phyloP scores from a whole-genome alignment of 192 early-diverging fungal genomes.

The Podila minutissima region DNA sequence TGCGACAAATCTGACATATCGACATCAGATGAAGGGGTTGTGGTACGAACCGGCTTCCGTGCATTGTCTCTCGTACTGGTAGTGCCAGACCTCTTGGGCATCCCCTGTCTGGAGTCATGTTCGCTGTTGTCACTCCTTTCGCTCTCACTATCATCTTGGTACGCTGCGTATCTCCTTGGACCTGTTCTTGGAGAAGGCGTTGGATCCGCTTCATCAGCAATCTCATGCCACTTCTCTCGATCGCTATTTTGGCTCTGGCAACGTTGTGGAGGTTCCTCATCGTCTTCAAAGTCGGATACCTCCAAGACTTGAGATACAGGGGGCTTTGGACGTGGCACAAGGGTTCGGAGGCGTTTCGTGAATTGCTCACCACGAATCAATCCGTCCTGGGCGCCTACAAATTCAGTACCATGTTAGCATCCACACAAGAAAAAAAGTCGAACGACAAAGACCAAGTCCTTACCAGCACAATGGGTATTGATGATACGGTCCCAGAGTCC shows the following conservation, averaged over 20 bases:
- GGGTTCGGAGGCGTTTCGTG: conserved; percentile 2
- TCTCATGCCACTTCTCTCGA: neutral
- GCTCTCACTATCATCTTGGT: conserved; percentile 22
- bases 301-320: neutral
- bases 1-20: too few species aligned
- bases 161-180: conserved; percentile 17
- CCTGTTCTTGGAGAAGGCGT: neutral
- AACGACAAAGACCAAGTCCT: neutral
- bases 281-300: conserved; percentile 22
- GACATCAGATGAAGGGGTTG: too few species aligned
- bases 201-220: neutral
- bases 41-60: too few species aligned
- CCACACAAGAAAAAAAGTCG: neutral
- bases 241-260: neutral
- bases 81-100: too few species aligned
- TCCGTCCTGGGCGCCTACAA: conserved; percentile 6
- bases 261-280: neutral
- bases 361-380: conserved; percentile 20
- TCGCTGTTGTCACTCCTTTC: conserved; percentile 12
- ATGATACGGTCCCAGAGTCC: conserved; percentile 27
- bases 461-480: conserved; percentile 38
- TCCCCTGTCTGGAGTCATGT: neutral
- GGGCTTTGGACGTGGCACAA: conserved; percentile 15
- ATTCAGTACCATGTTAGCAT: neutral
- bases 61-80: too few species aligned